These are phyloP conservation scores for Leucaena leucocephala DNA, from an alignment of 306 rosid species.

Conservation along the genomic window DNA sequence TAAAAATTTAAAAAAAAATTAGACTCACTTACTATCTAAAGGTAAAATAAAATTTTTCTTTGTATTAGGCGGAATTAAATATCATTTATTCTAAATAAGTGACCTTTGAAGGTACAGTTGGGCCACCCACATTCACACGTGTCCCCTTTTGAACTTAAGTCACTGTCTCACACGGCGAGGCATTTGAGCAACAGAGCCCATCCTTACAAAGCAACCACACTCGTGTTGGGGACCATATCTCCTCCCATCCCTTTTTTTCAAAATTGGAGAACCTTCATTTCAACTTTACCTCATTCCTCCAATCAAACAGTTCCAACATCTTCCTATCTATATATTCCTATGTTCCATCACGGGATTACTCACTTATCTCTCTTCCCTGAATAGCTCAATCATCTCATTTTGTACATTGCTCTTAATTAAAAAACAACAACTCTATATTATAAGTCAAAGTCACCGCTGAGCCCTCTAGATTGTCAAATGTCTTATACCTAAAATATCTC, in stretches of 20 bases:
- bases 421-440: too few species aligned
- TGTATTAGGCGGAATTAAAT: too few species aligned
- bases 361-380: neutral
- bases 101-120: slow-evolving; percentile 2
- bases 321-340: neutral
- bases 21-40: too few species aligned
- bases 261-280: neutral
- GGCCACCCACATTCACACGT: neutral
- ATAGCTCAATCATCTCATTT: neutral
- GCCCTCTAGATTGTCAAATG: too few species aligned
- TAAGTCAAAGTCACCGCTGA: too few species aligned
- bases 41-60: too few species aligned
- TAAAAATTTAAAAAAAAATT: too few species aligned
- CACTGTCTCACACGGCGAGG: neutral
- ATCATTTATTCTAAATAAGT: neutral
- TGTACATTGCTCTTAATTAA: too few species aligned
- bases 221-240: slow-evolving; percentile 6
- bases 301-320: neutral
- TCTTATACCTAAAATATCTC: too few species aligned
- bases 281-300: neutral
- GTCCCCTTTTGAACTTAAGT: neutral
- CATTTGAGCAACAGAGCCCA: neutral
- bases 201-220: neutral
- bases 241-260: neutral
- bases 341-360: neutral